Base-by-base conservation (phyloP, 2,329 filamentous ascomycete genomes). In the Scedosporium boydii region DNA sequence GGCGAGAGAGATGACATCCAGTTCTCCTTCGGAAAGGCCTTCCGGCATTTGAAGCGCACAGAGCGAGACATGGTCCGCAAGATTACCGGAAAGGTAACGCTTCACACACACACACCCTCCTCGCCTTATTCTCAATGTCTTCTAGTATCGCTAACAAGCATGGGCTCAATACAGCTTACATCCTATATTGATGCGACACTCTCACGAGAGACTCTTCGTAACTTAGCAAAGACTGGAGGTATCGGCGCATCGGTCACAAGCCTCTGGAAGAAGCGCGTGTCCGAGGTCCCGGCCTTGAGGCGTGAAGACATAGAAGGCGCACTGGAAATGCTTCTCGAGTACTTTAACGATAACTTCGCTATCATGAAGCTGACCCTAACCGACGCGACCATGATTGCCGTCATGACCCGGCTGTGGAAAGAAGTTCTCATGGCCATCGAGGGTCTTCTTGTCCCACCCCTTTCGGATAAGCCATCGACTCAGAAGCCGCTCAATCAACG, bases 291-390 rank as follows among this genome's bases (percentile, higher is more conserved):
- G 58, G 81, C 82, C 1, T 80, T 88, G 9, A 88, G 90, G 0
- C 83, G 85, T 38, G 82, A 81, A 6, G 91, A 97, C 64, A 82
- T 96, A 21, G 88, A 91, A 67, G 88, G 88, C 67, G 91, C 91
- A 0, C 78, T 99, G 12, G 87, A 89, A 68, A 89, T 92, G 4
- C 82, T 99, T 0, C 95, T 97, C 72, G 84, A 87, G 61, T 99
- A 99, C 74, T 99, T 99, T 72, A 91, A 99, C 72, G 93, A 97
- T 72, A 99, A 99, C 70, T 99, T 99, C 75, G 91, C 92, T 64
- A 96, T 98, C 68, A 96, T 99, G 93, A 97, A 98, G 77, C 87
- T 95, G 74, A 97, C 93, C 0, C 80, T 99, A 63, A 98, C 95
- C 1, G 89, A 92, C 63, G 88, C 91, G 63, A 96, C 95, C n/a